These are phyloP conservation scores for Paramyrothecium sp. DNA, from an alignment of 2,329 filamentous ascomycete species.

Conservation along the genomic window DNA sequence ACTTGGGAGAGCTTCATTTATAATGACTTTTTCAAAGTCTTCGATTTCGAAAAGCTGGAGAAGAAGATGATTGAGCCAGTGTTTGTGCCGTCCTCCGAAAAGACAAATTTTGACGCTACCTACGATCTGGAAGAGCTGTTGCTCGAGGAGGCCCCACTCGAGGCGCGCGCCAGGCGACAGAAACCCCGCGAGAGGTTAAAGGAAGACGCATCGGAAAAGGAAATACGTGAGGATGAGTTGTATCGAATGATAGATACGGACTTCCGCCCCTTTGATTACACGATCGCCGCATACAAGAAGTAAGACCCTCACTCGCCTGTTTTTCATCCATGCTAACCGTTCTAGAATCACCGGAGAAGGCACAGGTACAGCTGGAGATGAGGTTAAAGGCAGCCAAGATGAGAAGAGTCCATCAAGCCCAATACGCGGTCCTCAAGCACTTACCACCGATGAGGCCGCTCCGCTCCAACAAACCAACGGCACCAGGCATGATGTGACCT, in stretches of 20 bases:
- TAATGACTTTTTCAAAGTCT: constrained; percentile 82
- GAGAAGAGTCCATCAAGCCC: constrained; percentile 9
- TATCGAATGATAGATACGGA: constrained; percentile 92
- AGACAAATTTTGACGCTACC: constrained; percentile 98
- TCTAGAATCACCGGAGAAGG: constrained; percentile 36
- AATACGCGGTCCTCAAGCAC: constrained; percentile 37
- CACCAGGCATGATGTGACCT: constrained; percentile 20
- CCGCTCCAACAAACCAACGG: constrained; percentile 20
- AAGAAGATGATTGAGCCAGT: constrained; percentile 86
- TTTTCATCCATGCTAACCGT: constrained; percentile 14
- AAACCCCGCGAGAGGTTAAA: constrained; percentile 90
- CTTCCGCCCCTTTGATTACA: constrained; percentile 96
- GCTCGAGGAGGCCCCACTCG: constrained; percentile 89
- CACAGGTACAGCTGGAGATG: constrained; percentile 11
- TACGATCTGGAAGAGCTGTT: constrained; percentile 95
- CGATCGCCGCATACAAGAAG: constrained; percentile 73
- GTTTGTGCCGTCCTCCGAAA: constrained; percentile 91
- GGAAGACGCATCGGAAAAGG: constrained; percentile 91
- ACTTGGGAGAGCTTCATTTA: constrained; percentile 83
- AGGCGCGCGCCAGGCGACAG: constrained; percentile 87
- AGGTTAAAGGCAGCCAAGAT: constrained; percentile 7
- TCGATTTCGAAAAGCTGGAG: constrained; percentile 84
- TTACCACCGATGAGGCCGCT: constrained; percentile 51
- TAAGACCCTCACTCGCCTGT: constrained; percentile 38
- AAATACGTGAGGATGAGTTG: constrained; percentile 91